Conservation (phyloP, 768 basidiomycete species). For the Suillus placidus region DNA sequence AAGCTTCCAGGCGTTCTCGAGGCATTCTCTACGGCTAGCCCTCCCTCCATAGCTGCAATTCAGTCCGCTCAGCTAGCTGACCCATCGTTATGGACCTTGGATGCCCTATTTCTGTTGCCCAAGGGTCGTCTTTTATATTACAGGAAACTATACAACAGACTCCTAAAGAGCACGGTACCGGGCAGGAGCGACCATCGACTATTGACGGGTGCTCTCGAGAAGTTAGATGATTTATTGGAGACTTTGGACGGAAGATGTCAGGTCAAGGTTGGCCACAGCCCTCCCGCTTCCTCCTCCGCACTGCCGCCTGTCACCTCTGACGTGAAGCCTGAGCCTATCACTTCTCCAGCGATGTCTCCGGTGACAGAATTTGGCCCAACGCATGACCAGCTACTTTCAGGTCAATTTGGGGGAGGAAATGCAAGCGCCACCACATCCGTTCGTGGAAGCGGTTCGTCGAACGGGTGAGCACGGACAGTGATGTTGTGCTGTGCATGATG, state of each 20-base stretch:
- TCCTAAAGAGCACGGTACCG: conserved; percentile 84
- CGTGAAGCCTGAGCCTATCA: conserved; percentile 1
- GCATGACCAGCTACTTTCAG: conserved; percentile 19
- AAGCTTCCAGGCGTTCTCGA: conserved; percentile 69
- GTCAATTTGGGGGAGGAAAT: conserved; percentile 27
- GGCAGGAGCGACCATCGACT: conserved; percentile 87
- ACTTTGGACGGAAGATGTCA: conserved; percentile 63
- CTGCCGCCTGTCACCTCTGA: not conserved
- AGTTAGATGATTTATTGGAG: conserved; percentile 72
- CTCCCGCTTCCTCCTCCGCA: conserved; percentile 3
- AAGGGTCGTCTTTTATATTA: conserved; percentile 87
- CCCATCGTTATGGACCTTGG: conserved; percentile 74
- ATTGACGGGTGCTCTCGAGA: conserved; percentile 77
- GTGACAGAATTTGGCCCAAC: conserved; percentile 9
- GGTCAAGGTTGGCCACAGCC: conserved; percentile 28
- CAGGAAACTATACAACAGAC: conserved; percentile 81
- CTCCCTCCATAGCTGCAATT: conserved; percentile 51
- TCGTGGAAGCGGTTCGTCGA: conserved; percentile 54
- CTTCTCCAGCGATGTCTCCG: conserved; percentile 4
- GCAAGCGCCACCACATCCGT: conserved; percentile 56
- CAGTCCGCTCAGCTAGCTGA: conserved; percentile 38
- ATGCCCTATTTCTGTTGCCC: conserved; percentile 86
- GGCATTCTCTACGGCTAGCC: conserved; percentile 65
- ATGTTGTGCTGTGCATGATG: conserved; percentile 2
- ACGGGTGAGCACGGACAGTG: conserved; percentile 47